A percentile compares a stretch with the other conserved stretches of the same genome.
These are phyloP conservation scores for Mortierella sp. DNA, from an alignment of 371 early-diverging fungal genomes.

Conservation along the genomic window DNA sequence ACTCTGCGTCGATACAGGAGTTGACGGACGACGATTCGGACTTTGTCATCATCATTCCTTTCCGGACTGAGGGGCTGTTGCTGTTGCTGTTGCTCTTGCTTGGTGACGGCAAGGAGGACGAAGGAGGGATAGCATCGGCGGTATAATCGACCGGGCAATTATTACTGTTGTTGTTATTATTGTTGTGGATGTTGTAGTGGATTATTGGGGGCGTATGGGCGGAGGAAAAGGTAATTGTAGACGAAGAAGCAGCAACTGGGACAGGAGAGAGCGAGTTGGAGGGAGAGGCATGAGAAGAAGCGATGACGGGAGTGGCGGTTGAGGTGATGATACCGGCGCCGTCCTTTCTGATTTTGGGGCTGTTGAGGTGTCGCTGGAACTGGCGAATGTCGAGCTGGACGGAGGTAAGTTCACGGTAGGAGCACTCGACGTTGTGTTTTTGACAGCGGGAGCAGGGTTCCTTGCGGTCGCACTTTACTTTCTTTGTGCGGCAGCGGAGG, in stretches of 20 bases:
- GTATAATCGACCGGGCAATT: background rate
- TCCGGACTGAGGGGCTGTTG: background rate
- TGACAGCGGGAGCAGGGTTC: slow-evolving; percentile 55
- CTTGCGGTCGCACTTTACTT: slow-evolving; percentile 57
- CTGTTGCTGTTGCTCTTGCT: background rate
- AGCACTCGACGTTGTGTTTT: slow-evolving; percentile 50
- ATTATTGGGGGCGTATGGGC: slow-evolving; percentile 5
- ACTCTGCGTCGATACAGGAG: slow-evolving; percentile 1
- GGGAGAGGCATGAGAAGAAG: background rate
- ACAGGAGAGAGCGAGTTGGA: background rate
- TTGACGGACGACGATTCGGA: background rate
- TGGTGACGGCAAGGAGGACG: background rate
- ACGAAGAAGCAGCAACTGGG: background rate
- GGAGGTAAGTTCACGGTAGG: slow-evolving; percentile 51
- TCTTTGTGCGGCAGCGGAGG: slow-evolving; percentile 53
- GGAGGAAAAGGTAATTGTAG: slow-evolving; percentile 8
- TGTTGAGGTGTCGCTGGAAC: slow-evolving; percentile 50
- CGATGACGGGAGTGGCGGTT: slow-evolving; percentile 35
- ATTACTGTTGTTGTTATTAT: background rate
- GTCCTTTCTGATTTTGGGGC: slow-evolving; percentile 41
- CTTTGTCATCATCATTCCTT: background rate
- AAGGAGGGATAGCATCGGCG: background rate
- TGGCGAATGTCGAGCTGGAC: slow-evolving; percentile 56
- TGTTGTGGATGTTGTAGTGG: background rate
- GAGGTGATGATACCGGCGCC: slow-evolving; percentile 40